Evolutionary conservation across 257 asterid species (phyloP), one percentile per base, ranked within the genome.

Genomic region (Nemophila menziesii): DNA sequence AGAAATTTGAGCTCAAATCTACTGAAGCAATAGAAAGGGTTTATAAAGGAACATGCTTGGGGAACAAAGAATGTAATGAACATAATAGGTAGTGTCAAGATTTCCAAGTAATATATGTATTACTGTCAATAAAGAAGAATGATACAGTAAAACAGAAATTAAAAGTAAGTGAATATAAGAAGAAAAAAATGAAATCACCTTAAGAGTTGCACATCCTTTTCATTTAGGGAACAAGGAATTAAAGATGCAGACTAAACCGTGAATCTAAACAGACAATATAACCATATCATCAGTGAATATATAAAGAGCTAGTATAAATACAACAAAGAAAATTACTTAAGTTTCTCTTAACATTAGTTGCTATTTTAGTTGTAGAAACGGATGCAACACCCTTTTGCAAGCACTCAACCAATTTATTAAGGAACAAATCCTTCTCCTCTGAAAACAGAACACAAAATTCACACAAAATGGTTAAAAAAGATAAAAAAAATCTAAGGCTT

Each of bases 371-470:
- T 65, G 61, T 70, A 39, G 57, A 56, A 64, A 62, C 50, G 45
- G 73, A 64, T 56, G 75, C 53, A 54, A 46, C 44, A 39, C 78
- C n/a, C 64, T 65, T 79, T 71, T 55, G 77, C 61, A 85, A 49
- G 75, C 77, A 75, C 58, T 68, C 76, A 50, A 79, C 63, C 58
- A 85, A 85, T 71, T 73, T 82, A 62, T 64, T 67, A 71, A 90
- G 92, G 65, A 90, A 90, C 50, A 68, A 78, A 73, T 72, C 96
- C 77, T 90, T 90, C 72, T 90, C 99, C 69, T 90, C 99, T 90
- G 92, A 22, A 29, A 48, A 56, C 33, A 46, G 58, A 44, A 67
- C 20, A 64, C 44, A 16, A 26, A 68, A 43, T 26, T 55, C 48
- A 21, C 43, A 24, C 20, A 57, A 46, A 8, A 41, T n/a, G n/a